A percentile compares a stretch with the other conserved stretches of the same genome.
phyloP scores from a whole-genome alignment of 768 basidiomycete species.

The Hirschioporus abietinus region DNA sequence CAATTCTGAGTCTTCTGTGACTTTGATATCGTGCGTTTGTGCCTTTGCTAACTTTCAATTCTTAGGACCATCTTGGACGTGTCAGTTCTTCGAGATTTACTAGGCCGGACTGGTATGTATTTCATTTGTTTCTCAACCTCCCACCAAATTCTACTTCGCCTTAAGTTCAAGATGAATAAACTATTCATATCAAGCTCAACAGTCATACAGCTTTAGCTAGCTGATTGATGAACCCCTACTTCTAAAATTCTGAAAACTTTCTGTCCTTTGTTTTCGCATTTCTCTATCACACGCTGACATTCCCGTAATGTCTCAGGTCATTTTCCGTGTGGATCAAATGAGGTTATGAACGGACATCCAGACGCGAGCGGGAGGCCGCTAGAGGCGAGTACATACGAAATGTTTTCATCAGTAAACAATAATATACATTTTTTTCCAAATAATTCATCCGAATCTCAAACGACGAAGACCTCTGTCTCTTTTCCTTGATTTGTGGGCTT shows the following conservation, averaged over 20 bases:
- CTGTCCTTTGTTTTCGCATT: not conserved
- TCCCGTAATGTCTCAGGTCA: not conserved
- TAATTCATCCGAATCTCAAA: too few species aligned
- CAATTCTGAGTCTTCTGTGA: conserved; percentile 34
- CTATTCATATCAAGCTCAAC: conserved; percentile 45
- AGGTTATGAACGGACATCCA: not conserved
- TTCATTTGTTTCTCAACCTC: not conserved
- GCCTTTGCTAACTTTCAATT: not conserved
- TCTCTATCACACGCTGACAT: not conserved
- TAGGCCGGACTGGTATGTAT: too few species aligned
- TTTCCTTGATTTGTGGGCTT: not conserved
- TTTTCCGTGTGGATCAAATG: not conserved
- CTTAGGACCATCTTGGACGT: not conserved
- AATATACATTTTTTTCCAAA: not conserved
- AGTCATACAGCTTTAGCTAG: conserved; percentile 32
- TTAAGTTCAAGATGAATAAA: conserved; percentile 30
- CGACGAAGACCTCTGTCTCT: not conserved
- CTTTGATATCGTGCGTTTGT: not conserved
- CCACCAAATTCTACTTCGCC: not conserved
- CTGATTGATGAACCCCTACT: conserved; percentile 36
- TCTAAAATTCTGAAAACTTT: conserved; percentile 25
- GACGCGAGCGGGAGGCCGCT: too few species aligned
- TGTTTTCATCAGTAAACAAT: not conserved
- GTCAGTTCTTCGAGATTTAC: too few species aligned
- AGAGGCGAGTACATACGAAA: not conserved